A percentile compares a stretch with the other conserved stretches of the same genome.
Evolutionary conservation across 352 stramenopile species (phyloP).

Genomic region (Phytophthora pluvialis): DNA sequence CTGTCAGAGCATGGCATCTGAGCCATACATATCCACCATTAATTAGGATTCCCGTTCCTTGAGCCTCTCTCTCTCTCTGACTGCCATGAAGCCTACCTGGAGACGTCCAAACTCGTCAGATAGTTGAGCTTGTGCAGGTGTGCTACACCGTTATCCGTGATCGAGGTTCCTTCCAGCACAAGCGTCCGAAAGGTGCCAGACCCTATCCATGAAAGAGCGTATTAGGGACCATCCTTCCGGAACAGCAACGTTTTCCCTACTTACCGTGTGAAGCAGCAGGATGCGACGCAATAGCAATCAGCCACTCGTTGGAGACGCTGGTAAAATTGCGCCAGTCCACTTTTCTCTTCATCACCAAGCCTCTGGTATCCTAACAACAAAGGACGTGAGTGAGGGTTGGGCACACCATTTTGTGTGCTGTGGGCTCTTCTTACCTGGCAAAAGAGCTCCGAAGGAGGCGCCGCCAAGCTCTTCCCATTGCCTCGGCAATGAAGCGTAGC

Average conservation of each 20-base stretch:
- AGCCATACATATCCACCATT: slow-evolving; percentile 1
- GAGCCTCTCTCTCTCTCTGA: too few relatives aligned
- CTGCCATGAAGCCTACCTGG: slow-evolving; percentile 20
- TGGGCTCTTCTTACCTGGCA: too few relatives aligned
- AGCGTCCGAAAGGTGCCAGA: slow-evolving; percentile 21
- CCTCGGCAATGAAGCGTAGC: slow-evolving; percentile 31
- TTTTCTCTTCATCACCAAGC: slow-evolving; percentile 29
- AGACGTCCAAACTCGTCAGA: slow-evolving; percentile 39
- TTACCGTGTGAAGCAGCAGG: slow-evolving; percentile 14
- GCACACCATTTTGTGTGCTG: too few relatives aligned
- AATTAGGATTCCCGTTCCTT: not conserved
- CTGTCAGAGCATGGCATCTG: slow-evolving; percentile 57
- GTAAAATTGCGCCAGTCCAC: slow-evolving; percentile 36
- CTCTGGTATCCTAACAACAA: slow-evolving; percentile 34
- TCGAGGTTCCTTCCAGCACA: slow-evolving; percentile 34
- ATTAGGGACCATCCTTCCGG: not conserved
- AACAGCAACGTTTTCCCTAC: not conserved
- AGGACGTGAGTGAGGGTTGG: too few relatives aligned
- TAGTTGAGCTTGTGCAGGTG: slow-evolving; percentile 38
- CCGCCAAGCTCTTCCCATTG: slow-evolving; percentile 26
- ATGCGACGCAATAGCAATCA: slow-evolving; percentile 33
- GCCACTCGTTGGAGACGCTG: slow-evolving; percentile 42
- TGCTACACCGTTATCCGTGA: slow-evolving; percentile 36
- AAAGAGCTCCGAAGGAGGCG: slow-evolving; percentile 37
- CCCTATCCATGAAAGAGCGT: slow-evolving; percentile 3